phyloP scores from a whole-genome alignment of 2,329 filamentous ascomycete species.

The Trichophyton rubrum region DNA sequence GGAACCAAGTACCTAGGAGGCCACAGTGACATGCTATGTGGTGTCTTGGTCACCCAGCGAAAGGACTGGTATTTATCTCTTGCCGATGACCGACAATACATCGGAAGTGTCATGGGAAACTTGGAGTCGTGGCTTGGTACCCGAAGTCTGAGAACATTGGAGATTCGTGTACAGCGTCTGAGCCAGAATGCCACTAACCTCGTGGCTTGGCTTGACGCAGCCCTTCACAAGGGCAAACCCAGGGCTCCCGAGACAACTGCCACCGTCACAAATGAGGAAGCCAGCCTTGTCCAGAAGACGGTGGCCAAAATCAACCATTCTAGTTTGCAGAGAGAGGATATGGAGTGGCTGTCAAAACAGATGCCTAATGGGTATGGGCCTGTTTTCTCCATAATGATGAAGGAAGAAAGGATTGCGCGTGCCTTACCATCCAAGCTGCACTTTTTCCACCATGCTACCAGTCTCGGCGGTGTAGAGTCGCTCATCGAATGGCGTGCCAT shows the following conservation, averaged over 20 bases:
- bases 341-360: slow-evolving; percentile 65
- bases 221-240: slow-evolving; percentile 29
- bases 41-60: slow-evolving; percentile 56
- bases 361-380: slow-evolving; percentile 88
- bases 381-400: slow-evolving; percentile 66
- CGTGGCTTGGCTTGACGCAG: slow-evolving; percentile 56
- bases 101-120: slow-evolving; percentile 77
- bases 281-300: slow-evolving; percentile 38
- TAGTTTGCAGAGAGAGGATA: slow-evolving; percentile 57
- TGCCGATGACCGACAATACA: slow-evolving; percentile 55
- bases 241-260: slow-evolving; percentile 11
- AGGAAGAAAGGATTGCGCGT: slow-evolving; percentile 48
- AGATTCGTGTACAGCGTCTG: slow-evolving; percentile 68
- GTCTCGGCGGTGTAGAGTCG: slow-evolving; percentile 84
- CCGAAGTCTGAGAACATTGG: slow-evolving; percentile 71
- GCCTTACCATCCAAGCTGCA: slow-evolving; percentile 62
- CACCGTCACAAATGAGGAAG: slow-evolving; percentile 30
- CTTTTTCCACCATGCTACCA: slow-evolving; percentile 90
- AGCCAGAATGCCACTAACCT: slow-evolving; percentile 56
- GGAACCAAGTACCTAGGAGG: slow-evolving; percentile 96
- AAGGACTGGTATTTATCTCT: slow-evolving; percentile 50
- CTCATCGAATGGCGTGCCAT: slow-evolving; percentile 94
- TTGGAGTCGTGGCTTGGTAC: slow-evolving; percentile 88
- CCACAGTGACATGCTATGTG: slow-evolving; percentile 86
- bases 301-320: slow-evolving; percentile 61